Evolutionary conservation across 2,329 filamentous ascomycete genomes (phyloP), one percentile per base, ranked within the genome.

Genomic region (Nothopassalora personata): DNA sequence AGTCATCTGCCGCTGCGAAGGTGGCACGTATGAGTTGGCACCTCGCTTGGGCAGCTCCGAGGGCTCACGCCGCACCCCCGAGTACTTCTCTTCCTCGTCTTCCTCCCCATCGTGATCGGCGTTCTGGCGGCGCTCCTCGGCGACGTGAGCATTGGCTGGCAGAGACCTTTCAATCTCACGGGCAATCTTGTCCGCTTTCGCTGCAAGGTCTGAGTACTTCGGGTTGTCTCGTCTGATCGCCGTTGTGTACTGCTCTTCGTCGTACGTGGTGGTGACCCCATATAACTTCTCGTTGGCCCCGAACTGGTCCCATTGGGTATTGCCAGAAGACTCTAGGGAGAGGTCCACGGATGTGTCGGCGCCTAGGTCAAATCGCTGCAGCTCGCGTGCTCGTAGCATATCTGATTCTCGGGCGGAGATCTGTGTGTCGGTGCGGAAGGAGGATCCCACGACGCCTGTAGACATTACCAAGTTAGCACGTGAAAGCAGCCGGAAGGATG

Each of bases 61-160:
- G 19, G 62, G 48, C 23, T 79, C 77, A 64, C 93, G 86, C 62
- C 87, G 87, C 57, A 99, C 94, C 71, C 93, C 93, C 71, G 92
- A 97, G 76, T 97, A 97, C 86, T 94, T 97, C 71, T 95, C 92
- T 77, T 99, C 94, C 75, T 99, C 94, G 64, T 96, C 90, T 30
- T 82, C 87, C 59, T 83, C 86, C 54, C 86, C 85, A 54, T 88
- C 83, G 43, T 84, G 81, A 9, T 81, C 79, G 11, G 81, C 82
- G n/a, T 84, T 79, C 54, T 91, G 83, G 70, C 92, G 87, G 27
- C 71, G 59, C 78, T 99, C 94, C 75, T 97, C 94, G 3, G 90
- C 89, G 59, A 97, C 84, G 71, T 99, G 94, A 4, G 87, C 78
- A 56, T 94, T 96, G 36, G 83, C 82, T 7, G 90, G 80, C 18